Percentiles rank a stretch among this genome's conserved stretches.
Evolutionary conservation across 2,329 filamentous ascomycete genomes (phyloP).

Genomic region (Pestalotiopsis sp.): DNA sequence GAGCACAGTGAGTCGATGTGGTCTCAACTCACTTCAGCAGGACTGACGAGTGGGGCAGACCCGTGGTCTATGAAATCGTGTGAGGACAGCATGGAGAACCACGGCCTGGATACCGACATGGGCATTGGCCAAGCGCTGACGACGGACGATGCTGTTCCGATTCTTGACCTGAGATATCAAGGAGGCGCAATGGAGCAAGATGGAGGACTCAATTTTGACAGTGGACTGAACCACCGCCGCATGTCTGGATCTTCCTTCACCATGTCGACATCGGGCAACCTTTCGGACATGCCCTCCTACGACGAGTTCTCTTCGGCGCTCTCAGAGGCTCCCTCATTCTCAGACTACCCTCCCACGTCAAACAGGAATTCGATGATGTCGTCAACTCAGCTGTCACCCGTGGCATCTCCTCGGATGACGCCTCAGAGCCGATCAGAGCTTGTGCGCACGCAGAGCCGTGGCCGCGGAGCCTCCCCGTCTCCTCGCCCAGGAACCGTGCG

Average conservation of each 20-base stretch:
- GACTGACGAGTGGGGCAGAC: slow-evolving; percentile 34
- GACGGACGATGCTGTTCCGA: slow-evolving; percentile 63
- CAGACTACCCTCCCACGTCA: slow-evolving; percentile 67
- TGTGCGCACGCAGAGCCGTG: slow-evolving; percentile 66
- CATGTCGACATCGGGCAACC: slow-evolving; percentile 65
- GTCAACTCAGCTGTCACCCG: slow-evolving; percentile 71
- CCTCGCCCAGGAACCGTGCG: slow-evolving; percentile 65
- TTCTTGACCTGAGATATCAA: slow-evolving; percentile 60
- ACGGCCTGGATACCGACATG: slow-evolving; percentile 58
- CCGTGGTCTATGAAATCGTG: slow-evolving; percentile 57
- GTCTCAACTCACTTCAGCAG: slow-evolving; percentile 3
- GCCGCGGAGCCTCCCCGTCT: slow-evolving; percentile 68
- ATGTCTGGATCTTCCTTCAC: slow-evolving; percentile 76
- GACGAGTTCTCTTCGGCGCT: slow-evolving; percentile 69
- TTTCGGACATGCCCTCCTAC: slow-evolving; percentile 71
- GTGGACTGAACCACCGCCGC: slow-evolving; percentile 57
- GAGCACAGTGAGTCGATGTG: slow-evolving; percentile 46
- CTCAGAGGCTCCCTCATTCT: slow-evolving; percentile 70
- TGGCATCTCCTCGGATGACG: slow-evolving; percentile 70
- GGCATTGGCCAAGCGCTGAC: slow-evolving; percentile 64
- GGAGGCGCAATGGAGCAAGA: slow-evolving; percentile 52
- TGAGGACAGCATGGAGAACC: slow-evolving; percentile 58
- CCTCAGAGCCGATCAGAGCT: slow-evolving; percentile 62
- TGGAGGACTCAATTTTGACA: slow-evolving; percentile 48
- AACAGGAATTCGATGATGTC: slow-evolving; percentile 72